These are phyloP conservation scores for Brettanomyces custersianus DNA, from an alignment of 805 yeast genomes.

Conservation along the genomic window DNA sequence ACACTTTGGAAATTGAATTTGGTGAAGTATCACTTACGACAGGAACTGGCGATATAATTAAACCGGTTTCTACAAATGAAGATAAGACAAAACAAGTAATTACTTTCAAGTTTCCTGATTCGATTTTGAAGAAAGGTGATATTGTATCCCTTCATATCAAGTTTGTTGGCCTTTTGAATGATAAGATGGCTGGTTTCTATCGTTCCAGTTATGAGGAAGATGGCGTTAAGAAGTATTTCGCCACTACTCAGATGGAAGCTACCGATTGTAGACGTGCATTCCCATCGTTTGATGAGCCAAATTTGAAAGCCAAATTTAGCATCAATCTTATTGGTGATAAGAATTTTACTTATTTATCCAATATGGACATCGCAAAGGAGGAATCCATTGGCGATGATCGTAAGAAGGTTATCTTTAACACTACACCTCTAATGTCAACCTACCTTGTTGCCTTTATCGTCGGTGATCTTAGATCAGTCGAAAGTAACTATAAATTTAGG, in stretches of 20 bases:
- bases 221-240: slow-evolving; percentile 35
- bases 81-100: slow-evolving; percentile 56
- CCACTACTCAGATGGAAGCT: slow-evolving; percentile 55
- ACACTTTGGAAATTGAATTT: slow-evolving; percentile 26
- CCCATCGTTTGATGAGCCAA: slow-evolving; percentile 53
- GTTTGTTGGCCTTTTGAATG: slow-evolving; percentile 38
- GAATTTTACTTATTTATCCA: slow-evolving; percentile 35
- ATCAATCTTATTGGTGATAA: slow-evolving; percentile 31
- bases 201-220: slow-evolving; percentile 38
- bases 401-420: slow-evolving; percentile 31
- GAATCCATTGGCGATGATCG: slow-evolving; percentile 8
- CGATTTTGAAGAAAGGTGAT: slow-evolving; percentile 20
- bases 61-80: slow-evolving; percentile 15
- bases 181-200: slow-evolving; percentile 52
- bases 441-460: slow-evolving; percentile 50
- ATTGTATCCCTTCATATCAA: slow-evolving; percentile 24
- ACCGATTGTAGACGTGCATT: slow-evolving; percentile 53
- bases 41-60: slow-evolving; percentile 11
- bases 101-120: slow-evolving; percentile 45
- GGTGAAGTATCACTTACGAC: slow-evolving; percentile 12
- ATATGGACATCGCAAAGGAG: slow-evolving; percentile 34
- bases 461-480: slow-evolving; percentile 49
- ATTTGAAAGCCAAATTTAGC: slow-evolving; percentile 45
- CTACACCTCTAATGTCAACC: slow-evolving; percentile 46
- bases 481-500: slow-evolving; percentile 35